Evolutionary conservation across 2,329 filamentous ascomycete species (phyloP), one percentile per base, ranked within the genome.

Genomic region (Pestalotiopsis sp.): DNA sequence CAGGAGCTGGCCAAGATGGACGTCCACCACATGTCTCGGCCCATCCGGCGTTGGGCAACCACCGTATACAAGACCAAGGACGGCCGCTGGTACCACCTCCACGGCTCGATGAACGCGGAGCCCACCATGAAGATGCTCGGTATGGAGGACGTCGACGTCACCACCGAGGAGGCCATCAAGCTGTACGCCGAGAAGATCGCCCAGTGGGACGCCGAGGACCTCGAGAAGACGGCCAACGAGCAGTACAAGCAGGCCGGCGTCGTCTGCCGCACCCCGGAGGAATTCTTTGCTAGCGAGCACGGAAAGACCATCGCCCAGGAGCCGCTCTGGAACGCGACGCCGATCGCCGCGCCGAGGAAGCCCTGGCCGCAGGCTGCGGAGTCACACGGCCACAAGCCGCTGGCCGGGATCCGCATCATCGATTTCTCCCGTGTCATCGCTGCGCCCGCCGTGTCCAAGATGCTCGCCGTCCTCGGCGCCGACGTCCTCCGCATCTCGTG

Each of bases 341-440:
- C 38, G 3, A 9, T 38, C 13, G 2, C 25, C 72, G n/a, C 67
- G 31, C 17, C 61, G 62, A 55, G 71, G 72, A 11, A 67, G 23
- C 4, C 55, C 76, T 31, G 75, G 75, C 17, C 74, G 73, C 9
- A 72, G 73, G 58, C 73, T 65, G 38, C 76, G 69, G 77, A 76
- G 70, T 5, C 65, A 69, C 13, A 66, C 73, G 2, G 64, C 69
- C 2, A 72, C 68, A 2, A 67, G 55, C 65, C 65, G 73, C 73
- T 88, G 81, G 69, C 83, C 75, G 91, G 91, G 0, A 84, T 94
- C 76, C 91, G 91, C 71, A 91, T 94, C 5, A 84, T 94, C 5
- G 92, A 95, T 75, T 81, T 94, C 36, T 92, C 91, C 74, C 88
- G 92, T 55, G 90, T 94, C 74, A 93, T 94, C 71, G 92, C 92